Evolutionary conservation across 2,329 filamentous ascomycete genomes (phyloP).

Genomic region (Xylaria sp.): DNA sequence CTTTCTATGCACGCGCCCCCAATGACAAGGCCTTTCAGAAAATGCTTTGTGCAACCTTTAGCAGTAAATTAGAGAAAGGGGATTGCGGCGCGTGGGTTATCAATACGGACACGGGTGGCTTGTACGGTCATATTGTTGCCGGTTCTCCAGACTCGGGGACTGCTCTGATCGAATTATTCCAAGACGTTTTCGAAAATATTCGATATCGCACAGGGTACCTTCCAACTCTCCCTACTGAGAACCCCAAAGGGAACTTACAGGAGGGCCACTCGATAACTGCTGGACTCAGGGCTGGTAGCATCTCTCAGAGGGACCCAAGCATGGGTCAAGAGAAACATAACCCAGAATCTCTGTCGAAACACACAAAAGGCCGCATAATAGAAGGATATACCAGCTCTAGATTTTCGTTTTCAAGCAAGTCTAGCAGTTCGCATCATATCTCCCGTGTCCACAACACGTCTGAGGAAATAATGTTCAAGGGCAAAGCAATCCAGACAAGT

Average conservation of each 20-base stretch:
- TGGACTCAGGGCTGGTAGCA: neutral
- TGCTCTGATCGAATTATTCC: conserved; percentile 5
- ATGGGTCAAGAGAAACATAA: too few relatives aligned
- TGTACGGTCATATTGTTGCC: conserved; percentile 12
- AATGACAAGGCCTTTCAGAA: conserved; percentile 6
- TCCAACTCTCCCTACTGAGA: neutral
- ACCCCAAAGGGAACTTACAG: neutral
- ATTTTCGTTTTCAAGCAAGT: neutral
- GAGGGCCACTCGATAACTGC: neutral
- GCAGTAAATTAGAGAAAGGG: neutral
- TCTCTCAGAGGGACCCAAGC: neutral
- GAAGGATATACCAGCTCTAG: neutral
- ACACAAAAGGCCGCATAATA: too few relatives aligned
- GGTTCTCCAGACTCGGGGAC: conserved; percentile 3
- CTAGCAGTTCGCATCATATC: neutral
- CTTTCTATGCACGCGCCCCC: neutral
- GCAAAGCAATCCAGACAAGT: neutral
- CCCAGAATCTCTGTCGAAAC: too few relatives aligned
- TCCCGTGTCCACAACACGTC: too few relatives aligned
- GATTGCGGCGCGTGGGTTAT: conserved; percentile 11
- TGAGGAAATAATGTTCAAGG: neutral
- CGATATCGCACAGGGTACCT: conserved; percentile 6
- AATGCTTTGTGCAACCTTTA: conserved; percentile 15
- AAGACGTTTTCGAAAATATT: conserved; percentile 11
- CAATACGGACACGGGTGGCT: neutral